Conservation (phyloP, 2,329 filamentous ascomycete genomes). For the Colletotrichum noveboracense region DNA sequence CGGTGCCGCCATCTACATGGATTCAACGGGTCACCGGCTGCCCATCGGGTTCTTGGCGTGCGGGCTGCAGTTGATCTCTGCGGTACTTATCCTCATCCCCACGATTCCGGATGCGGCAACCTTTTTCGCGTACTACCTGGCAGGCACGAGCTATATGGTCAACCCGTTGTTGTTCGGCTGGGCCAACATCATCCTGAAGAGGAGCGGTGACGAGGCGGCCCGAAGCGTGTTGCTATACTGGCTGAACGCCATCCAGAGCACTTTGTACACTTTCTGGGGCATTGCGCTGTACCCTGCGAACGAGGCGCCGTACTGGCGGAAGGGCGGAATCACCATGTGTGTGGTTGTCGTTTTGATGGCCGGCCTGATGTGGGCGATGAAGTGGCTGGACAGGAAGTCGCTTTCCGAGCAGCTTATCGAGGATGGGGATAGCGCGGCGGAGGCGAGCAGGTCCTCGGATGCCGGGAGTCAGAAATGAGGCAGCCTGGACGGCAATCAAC, state of each 20-base stretch:
- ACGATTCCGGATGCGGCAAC: slow-evolving; percentile 33
- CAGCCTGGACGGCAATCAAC: neutral
- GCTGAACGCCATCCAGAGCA: slow-evolving; percentile 43
- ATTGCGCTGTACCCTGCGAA: slow-evolving; percentile 45
- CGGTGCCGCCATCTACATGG: slow-evolving; percentile 37
- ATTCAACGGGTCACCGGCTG: slow-evolving; percentile 34
- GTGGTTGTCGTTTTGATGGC: neutral
- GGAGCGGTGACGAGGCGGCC: slow-evolving; percentile 39
- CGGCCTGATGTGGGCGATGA: neutral
- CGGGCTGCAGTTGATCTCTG: slow-evolving; percentile 35
- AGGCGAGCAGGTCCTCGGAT: neutral
- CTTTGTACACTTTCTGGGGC: slow-evolving; percentile 50
- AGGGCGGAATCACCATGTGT: slow-evolving; percentile 29
- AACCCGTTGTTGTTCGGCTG: slow-evolving; percentile 41
- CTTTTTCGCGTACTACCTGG: slow-evolving; percentile 41
- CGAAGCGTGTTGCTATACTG: slow-evolving; percentile 42
- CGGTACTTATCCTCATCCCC: slow-evolving; percentile 36
- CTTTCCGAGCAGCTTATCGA: neutral
- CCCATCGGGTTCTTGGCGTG: slow-evolving; percentile 39
- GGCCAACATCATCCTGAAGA: neutral
- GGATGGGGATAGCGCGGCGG: neutral
- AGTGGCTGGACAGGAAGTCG: neutral
- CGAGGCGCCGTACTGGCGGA: slow-evolving; percentile 46
- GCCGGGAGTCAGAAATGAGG: neutral
- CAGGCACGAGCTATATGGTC: slow-evolving; percentile 43